A percentile compares a stretch with the other conserved stretches of the same genome.
Evolutionary conservation across 2,329 filamentous ascomycete species (phyloP).

Genomic region (Epichloe brachyelytri): DNA sequence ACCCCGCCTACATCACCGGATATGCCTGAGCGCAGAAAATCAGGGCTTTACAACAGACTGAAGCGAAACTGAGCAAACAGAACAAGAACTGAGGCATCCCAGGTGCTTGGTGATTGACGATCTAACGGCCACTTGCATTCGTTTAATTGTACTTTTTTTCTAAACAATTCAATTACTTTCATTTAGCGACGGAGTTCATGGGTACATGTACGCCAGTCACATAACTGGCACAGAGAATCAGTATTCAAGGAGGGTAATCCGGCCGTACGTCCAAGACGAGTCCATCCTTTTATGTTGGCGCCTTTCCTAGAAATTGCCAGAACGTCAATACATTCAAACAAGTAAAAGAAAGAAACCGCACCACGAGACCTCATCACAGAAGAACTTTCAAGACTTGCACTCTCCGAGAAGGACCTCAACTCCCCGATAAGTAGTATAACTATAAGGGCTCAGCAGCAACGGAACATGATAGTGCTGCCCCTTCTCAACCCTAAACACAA

Average conservation of each 20-base stretch:
- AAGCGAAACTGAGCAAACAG: slow-evolving; percentile 2
- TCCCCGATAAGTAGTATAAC: slow-evolving; percentile 71
- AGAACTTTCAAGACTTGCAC: not conserved
- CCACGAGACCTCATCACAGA: too few relatives aligned
- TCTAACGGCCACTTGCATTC: slow-evolving; percentile 6
- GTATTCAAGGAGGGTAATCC: too few relatives aligned
- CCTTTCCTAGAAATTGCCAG: too few relatives aligned
- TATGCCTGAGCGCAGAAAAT: slow-evolving; percentile 16
- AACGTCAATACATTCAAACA: too few relatives aligned
- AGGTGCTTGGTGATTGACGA: slow-evolving; percentile 3
- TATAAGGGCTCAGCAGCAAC: slow-evolving; percentile 62
- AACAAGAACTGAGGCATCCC: not conserved
- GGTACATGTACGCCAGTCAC: too few relatives aligned
- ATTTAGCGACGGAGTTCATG: slow-evolving; percentile 12
- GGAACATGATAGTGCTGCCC: slow-evolving; percentile 70
- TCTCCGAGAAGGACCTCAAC: slow-evolving; percentile 27
- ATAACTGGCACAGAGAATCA: too few relatives aligned
- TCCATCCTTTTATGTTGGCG: too few relatives aligned
- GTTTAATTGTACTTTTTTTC: not conserved
- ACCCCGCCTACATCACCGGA: slow-evolving; percentile 25
- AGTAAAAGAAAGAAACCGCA: too few relatives aligned
- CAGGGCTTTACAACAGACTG: slow-evolving; percentile 9
- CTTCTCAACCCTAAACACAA: slow-evolving; percentile 39
- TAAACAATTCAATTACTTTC: not conserved
- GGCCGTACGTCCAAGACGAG: too few relatives aligned